A percentile compares a stretch with the other conserved stretches of the same genome.
Evolutionary conservation across 805 yeast species (phyloP).

Genomic region (Isabelozyma gotoi): DNA sequence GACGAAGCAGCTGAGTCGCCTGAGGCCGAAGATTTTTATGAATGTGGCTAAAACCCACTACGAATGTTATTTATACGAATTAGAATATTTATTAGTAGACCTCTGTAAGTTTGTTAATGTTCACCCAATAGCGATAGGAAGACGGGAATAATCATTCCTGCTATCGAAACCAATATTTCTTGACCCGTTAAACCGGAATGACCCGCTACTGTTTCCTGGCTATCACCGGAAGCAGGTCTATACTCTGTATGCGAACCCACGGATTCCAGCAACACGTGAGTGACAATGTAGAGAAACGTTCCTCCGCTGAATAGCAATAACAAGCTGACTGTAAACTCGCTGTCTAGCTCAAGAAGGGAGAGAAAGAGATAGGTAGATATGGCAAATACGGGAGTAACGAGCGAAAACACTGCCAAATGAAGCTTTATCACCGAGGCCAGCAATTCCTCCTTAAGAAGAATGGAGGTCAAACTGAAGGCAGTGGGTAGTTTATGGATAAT

Average conservation of each 20-base stretch:
- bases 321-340: slow-evolving; percentile 48
- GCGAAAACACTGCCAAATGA: slow-evolving; percentile 54
- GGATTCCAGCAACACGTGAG: slow-evolving; percentile 54
- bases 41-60: slow-evolving; percentile 4
- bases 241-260: neutral
- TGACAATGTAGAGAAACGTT: slow-evolving; percentile 68
- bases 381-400: slow-evolving; percentile 64
- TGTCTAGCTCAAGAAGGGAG: slow-evolving; percentile 23
- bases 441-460: slow-evolving; percentile 44
- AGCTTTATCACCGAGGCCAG: slow-evolving; percentile 30
- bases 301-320: slow-evolving; percentile 68
- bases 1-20: neutral
- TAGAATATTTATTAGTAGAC: neutral
- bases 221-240: slow-evolving; percentile 6
- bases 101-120: slow-evolving; percentile 1
- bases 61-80: neutral
- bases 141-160: slow-evolving; percentile 27
- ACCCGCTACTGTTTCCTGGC: slow-evolving; percentile 4
- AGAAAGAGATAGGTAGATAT: slow-evolving; percentile 46
- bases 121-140: slow-evolving; percentile 21
- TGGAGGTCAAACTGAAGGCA: slow-evolving; percentile 61
- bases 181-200: slow-evolving; percentile 6
- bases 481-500: slow-evolving; percentile 76
- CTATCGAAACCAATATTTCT: slow-evolving; percentile 15
- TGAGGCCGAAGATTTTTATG: slow-evolving; percentile 7